Evolutionary conservation across 805 yeast species (phyloP).

Genomic region (Candida qinlingensis): DNA sequence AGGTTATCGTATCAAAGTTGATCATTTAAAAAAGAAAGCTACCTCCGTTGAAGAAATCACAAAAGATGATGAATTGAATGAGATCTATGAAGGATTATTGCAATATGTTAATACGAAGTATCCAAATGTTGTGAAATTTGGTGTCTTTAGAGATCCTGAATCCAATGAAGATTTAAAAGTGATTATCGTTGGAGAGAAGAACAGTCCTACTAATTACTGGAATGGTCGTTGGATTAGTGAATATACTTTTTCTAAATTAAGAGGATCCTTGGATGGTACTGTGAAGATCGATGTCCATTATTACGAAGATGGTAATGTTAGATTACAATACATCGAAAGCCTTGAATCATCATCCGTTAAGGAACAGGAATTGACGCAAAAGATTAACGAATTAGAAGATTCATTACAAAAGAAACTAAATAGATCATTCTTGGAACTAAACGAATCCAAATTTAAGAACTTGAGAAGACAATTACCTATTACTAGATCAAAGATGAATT

Average conservation of each 20-base stretch:
- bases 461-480: conserved; percentile 89
- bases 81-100: conserved; percentile 18
- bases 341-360: conserved; percentile 19
- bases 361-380: conserved; percentile 29
- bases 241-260: conserved; percentile 36
- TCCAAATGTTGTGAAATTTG: conserved; percentile 48
- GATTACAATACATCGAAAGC: conserved; percentile 48
- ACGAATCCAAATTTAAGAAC: conserved; percentile 75
- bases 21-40: conserved; percentile 43
- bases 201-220: conserved; percentile 74
- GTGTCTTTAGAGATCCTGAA: conserved; percentile 34
- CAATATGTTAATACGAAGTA: conserved; percentile 60
- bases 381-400: conserved; percentile 54
- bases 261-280: conserved; percentile 41
- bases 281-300: conserved; percentile 78
- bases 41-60: conserved; percentile 46
- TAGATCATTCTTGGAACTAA: conserved; percentile 60
- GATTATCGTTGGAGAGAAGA: conserved; percentile 64
- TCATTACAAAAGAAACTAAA: conserved; percentile 54
- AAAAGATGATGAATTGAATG: conserved; percentile 14
- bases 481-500: conserved; percentile 83
- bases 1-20: conserved; percentile 51
- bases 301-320: conserved; percentile 93
- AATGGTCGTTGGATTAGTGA: conserved; percentile 84
- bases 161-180: conserved; percentile 25